A percentile compares a stretch with the other conserved stretches of the same genome.
phyloP scores from a whole-genome alignment of 768 basidiomycete species.

The Dentipellis sp. region DNA sequence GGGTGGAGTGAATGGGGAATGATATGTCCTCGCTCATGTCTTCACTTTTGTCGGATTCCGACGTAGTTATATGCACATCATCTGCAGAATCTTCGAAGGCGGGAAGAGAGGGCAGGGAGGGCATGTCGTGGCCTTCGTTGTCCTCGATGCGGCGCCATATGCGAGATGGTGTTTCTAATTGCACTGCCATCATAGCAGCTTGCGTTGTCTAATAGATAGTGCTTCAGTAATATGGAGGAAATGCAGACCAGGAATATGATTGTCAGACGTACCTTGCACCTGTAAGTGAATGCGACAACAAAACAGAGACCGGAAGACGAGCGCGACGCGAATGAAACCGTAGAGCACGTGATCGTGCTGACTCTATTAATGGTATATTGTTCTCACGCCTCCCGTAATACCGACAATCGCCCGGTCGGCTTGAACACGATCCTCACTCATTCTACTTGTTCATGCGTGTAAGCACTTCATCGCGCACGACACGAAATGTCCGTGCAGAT shows the following conservation, averaged over 20 bases:
- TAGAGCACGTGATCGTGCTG: not conserved
- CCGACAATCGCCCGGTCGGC: no score
- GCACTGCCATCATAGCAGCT: slow-evolving; percentile 1
- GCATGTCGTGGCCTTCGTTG: slow-evolving; percentile 66
- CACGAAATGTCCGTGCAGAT: no score
- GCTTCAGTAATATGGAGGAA: no score
- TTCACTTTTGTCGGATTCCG: slow-evolving; percentile 24
- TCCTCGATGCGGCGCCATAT: slow-evolving; percentile 80
- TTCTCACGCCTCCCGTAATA: not conserved
- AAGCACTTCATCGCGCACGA: no score
- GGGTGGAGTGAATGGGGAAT: slow-evolving; percentile 61
- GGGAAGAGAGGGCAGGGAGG: slow-evolving; percentile 73
- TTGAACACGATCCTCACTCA: no score
- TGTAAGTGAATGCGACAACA: no score
- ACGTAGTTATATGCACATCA: slow-evolving; percentile 27
- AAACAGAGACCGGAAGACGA: not conserved
- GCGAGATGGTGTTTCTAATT: slow-evolving; percentile 70
- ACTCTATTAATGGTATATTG: not conserved
- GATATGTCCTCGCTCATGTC: slow-evolving; percentile 28
- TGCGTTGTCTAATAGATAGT: not conserved
- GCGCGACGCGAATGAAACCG: not conserved
- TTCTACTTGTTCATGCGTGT: no score
- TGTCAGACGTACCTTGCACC: not conserved
- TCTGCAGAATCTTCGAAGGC: slow-evolving; percentile 55
- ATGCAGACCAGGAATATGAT: not conserved